Evolutionary conservation across 306 rosid genomes (phyloP).

Genomic region (Vachellia collinsii): DNA sequence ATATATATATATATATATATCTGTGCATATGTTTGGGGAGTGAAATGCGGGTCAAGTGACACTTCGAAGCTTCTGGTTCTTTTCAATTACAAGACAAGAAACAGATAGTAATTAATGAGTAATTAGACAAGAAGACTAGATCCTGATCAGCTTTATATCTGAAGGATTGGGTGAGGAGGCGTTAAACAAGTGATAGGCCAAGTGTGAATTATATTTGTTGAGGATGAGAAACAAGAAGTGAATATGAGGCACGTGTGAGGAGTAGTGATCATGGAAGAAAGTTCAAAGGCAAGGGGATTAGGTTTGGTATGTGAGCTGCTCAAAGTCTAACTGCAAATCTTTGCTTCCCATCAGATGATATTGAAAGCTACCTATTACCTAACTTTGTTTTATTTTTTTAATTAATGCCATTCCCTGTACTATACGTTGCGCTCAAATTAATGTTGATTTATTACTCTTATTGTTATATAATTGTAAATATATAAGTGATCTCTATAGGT

Average conservation of each 20-base stretch:
- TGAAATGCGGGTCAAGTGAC: conserved; percentile 5
- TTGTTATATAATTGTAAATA: background rate
- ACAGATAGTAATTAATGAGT: background rate
- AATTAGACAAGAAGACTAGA: background rate
- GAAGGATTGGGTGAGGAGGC: too few species aligned
- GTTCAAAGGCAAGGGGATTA: background rate
- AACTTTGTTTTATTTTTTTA: background rate
- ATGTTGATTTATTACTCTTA: background rate
- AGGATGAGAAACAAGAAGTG: background rate
- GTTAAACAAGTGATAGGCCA: background rate
- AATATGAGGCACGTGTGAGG: background rate
- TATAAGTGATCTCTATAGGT: background rate
- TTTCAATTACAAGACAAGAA: background rate
- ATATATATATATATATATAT: too few species aligned
- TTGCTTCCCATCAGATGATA: background rate
- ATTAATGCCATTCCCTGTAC: background rate
- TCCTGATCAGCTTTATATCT: background rate
- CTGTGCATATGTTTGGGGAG: background rate
- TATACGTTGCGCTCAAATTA: background rate
- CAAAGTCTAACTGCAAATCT: background rate
- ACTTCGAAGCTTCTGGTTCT: conserved; percentile 12
- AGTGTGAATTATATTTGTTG: background rate
- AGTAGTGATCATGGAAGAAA: background rate
- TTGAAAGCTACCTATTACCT: background rate
- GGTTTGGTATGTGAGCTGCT: conserved; percentile 1